Evolutionary conservation across 1,284 basidiomycete genomes (phyloP).

Genomic region (Microbotryomycetes sp.): DNA sequence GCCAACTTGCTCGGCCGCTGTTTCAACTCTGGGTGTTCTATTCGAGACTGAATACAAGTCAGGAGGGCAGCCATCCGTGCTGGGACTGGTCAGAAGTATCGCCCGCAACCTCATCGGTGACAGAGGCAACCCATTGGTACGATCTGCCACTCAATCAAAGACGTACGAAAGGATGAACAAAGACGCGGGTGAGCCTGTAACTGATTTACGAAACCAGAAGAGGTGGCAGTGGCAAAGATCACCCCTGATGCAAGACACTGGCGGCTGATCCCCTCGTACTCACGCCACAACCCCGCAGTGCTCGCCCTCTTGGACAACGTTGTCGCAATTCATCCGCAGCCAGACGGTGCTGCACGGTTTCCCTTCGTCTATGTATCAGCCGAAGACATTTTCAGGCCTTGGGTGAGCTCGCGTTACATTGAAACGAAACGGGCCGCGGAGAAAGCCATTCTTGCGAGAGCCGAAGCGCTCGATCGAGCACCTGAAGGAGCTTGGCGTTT

Average conservation of each 20-base stretch:
- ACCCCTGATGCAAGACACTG: no score
- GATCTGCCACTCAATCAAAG: conserved; percentile 42
- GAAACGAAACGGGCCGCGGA: conserved; percentile 87
- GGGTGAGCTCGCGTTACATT: conserved; percentile 79
- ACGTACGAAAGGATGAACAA: conserved; percentile 77
- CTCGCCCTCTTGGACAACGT: no score
- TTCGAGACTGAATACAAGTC: conserved; percentile 82
- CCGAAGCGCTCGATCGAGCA: conserved; percentile 6
- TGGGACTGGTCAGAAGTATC: conserved; percentile 51
- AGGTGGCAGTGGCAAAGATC: no score
- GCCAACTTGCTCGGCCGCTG: conserved; percentile 63
- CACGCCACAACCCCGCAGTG: no score
- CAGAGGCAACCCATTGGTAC: conserved; percentile 36
- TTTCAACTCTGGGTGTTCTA: conserved; percentile 91
- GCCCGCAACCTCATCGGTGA: conserved; percentile 36
- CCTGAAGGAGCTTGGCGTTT: conserved; percentile 33
- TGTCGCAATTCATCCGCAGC: no score
- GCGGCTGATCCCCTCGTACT: no score
- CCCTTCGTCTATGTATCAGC: conserved; percentile 93
- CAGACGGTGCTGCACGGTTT: no score
- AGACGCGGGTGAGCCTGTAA: conserved; percentile 65
- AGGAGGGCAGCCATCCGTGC: conserved; percentile 52
- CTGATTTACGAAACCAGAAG: no score
- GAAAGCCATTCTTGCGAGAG: conserved; percentile 48
- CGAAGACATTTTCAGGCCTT: conserved; percentile 81